Percentiles rank a stretch among this genome's conserved stretches.
Conservation (phyloP, 2,329 filamentous ascomycete species). For the Alternaria sp. region DNA sequence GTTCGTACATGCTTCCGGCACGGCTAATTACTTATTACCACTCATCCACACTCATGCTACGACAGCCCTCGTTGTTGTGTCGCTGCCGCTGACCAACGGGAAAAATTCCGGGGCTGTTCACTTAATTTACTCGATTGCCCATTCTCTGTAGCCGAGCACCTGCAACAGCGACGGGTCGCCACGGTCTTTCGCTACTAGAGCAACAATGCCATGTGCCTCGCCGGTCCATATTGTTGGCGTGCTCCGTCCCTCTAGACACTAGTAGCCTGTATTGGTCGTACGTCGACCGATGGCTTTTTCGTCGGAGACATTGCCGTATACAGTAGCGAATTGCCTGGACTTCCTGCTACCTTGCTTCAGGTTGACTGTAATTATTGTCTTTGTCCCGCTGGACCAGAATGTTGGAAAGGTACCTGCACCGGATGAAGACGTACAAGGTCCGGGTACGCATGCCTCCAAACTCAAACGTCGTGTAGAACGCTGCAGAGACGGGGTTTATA, state of each 20-base stretch:
- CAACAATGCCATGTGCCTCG: conserved; percentile 23
- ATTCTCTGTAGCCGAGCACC: conserved; percentile 13
- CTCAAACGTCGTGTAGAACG: conserved; percentile 32
- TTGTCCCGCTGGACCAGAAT: conserved; percentile 29
- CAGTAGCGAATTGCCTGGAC: conserved; percentile 18
- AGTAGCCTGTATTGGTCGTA: conserved; percentile 20
- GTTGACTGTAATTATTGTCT: conserved; percentile 41
- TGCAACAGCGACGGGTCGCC: conserved; percentile 13
- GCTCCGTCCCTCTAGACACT: conserved; percentile 17
- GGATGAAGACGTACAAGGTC: conserved; percentile 44
- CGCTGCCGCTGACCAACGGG: conserved; percentile 31
- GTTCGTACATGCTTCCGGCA: conserved; percentile 31
- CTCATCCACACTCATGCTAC: conserved; percentile 25
- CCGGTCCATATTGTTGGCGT: conserved; percentile 19
- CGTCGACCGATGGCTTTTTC: conserved; percentile 21
- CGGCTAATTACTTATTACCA: conserved; percentile 44
- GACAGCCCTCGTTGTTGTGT: conserved; percentile 11
- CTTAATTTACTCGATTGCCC: background rate
- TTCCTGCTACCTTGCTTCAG: conserved; percentile 28
- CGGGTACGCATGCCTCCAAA: conserved; percentile 38
- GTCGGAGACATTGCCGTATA: conserved; percentile 36
- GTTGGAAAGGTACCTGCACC: conserved; percentile 41
- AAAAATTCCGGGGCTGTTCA: conserved; percentile 6
- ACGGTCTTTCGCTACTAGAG: background rate
- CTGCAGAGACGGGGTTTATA: conserved; percentile 40